Percentiles rank a stretch among this genome's conserved stretches.
Conservation (phyloP, 139 green algal species). For the Coelastrella sp. region DNA sequence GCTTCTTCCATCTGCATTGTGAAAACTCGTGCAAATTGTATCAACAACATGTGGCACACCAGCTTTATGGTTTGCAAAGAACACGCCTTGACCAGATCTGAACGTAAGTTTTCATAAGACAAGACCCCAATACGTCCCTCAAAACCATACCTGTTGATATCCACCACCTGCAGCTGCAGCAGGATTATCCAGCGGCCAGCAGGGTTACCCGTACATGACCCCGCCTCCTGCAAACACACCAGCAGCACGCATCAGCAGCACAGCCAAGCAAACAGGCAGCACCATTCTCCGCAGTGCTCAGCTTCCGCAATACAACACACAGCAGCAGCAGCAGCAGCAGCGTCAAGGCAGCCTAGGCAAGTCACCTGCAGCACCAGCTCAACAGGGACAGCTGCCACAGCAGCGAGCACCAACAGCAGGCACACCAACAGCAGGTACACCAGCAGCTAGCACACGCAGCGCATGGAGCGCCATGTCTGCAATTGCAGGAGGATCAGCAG, state of each 20-base stretch:
- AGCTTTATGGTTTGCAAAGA: background rate
- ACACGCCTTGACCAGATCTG: background rate
- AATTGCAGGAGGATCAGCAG: constrained; percentile 68
- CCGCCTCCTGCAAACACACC: constrained; percentile 8
- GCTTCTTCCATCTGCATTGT: background rate
- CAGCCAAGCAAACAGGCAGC: background rate
- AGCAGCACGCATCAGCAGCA: background rate
- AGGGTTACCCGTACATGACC: constrained; percentile 22
- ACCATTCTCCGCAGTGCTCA: background rate
- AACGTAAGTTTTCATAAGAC: background rate
- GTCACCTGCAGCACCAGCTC: background rate
- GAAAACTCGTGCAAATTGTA: background rate
- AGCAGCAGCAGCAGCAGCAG: constrained; percentile 27
- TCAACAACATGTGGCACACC: background rate
- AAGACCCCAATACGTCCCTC: too few relatives aligned
- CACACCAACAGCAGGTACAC: background rate
- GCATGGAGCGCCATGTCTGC: constrained; percentile 72
- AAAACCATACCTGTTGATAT: too few relatives aligned
- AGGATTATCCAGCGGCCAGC: background rate
- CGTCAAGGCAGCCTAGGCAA: background rate
- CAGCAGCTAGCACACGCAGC: background rate
- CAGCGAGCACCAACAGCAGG: background rate
- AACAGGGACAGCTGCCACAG: background rate
- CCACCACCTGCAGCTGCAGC: background rate
- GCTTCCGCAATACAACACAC: background rate